A percentile compares a stretch with the other conserved stretches of the same genome.
Evolutionary conservation across 192 early-diverging fungal species (phyloP).

Genomic region (Coemansia sp.): DNA sequence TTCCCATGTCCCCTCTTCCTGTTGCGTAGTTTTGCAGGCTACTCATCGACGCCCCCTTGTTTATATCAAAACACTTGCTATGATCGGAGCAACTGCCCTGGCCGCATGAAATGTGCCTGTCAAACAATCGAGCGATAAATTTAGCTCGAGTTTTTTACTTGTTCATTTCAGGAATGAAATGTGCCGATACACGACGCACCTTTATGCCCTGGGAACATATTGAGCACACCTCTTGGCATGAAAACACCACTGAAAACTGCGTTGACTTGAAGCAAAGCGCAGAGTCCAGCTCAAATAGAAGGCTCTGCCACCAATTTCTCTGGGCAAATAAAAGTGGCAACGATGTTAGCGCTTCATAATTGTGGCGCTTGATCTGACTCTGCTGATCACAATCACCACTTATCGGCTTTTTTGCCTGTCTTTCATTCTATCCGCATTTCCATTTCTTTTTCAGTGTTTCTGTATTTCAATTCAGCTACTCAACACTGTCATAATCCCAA

Average conservation of each 20-base stretch:
- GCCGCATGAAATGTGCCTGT: no score
- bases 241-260: no score
- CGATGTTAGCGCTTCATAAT: not conserved
- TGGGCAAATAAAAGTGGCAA: not conserved
- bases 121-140: not conserved
- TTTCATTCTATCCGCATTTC: not conserved
- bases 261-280: no score
- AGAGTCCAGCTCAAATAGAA: no score
- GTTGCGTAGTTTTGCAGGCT: not conserved
- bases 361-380: not conserved
- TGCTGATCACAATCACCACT: slow-evolving; percentile 9
- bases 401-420: not conserved
- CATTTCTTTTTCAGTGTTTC: not conserved
- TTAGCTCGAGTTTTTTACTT: not conserved
- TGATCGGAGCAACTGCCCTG: not conserved
- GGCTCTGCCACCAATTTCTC: no score
- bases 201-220: no score
- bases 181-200: not conserved
- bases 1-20: not conserved
- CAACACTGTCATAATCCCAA: not conserved
- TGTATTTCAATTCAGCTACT: slow-evolving; percentile 1
- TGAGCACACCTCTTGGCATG: no score
- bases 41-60: not conserved
- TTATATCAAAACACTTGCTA: not conserved
- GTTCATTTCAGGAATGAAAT: not conserved